A percentile compares a stretch with the other conserved stretches of the same genome.
Conservation (phyloP, 2,329 filamentous ascomycete genomes). For the Fusarium goolgardi region DNA sequence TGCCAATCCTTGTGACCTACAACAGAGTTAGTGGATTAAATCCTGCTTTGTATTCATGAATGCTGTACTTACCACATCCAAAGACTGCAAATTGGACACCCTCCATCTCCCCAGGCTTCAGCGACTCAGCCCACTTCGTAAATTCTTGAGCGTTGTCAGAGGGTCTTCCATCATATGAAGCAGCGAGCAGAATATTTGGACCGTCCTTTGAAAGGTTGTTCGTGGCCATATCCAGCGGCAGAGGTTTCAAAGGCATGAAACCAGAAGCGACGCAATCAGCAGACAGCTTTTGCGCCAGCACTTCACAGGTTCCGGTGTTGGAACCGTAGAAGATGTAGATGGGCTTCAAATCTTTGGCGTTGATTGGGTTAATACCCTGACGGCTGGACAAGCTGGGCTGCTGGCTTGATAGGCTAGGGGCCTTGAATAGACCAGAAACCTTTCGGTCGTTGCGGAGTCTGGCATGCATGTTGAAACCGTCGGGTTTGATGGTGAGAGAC, state of each 20-base stretch:
- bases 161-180: not conserved
- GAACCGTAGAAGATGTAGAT: conserved; percentile 12
- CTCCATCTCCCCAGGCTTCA: not conserved
- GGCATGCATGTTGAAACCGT: conserved; percentile 5
- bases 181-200: conserved; percentile 1
- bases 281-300: not conserved
- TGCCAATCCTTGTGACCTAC: conserved; percentile 59
- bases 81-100: conserved; percentile 10
- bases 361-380: not conserved
- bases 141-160: conserved; percentile 12
- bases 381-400: not conserved
- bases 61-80: not conserved
- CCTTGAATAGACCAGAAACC: conserved; percentile 1
- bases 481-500: not conserved
- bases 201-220: conserved; percentile 3
- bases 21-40: too few species aligned
- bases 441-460: conserved; percentile 11
- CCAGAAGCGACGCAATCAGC: conserved; percentile 18
- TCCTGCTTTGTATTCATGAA: too few species aligned
- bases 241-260: not conserved
- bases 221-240: conserved; percentile 1
- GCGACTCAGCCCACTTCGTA: not conserved
- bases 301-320: conserved; percentile 11
- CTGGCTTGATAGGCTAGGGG: not conserved
- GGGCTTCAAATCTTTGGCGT: conserved; percentile 2